Evolutionary conservation across 2,329 filamentous ascomycete species (phyloP).

Genomic region (Scortechinia acanthostroma): DNA sequence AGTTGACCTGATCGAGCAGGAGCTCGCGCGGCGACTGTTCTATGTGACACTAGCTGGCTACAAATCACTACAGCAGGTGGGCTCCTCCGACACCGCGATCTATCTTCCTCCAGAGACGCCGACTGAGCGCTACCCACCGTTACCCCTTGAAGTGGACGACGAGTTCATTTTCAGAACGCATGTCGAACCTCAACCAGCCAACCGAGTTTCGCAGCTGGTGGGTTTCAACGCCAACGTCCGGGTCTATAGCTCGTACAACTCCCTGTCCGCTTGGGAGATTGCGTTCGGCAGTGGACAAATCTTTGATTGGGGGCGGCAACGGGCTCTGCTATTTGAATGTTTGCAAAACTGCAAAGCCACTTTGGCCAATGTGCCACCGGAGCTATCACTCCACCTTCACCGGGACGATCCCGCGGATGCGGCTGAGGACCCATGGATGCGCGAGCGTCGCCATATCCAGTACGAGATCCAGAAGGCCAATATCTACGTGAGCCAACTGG

Average conservation of each 20-base stretch:
- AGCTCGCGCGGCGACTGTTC: conserved; percentile 9
- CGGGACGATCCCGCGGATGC: background rate
- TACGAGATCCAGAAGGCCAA: conserved; percentile 90
- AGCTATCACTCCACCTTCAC: background rate
- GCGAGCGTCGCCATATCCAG: conserved; percentile 48
- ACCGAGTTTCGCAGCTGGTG: background rate
- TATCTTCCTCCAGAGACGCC: background rate
- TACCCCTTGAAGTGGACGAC: background rate
- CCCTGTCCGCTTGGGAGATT: background rate
- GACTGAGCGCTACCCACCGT: background rate
- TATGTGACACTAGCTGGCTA: background rate
- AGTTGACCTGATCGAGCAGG: conserved; percentile 26
- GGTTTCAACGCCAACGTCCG: conserved; percentile 1
- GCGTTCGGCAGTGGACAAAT: conserved; percentile 1
- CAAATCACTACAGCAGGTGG: background rate
- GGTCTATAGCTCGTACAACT: background rate
- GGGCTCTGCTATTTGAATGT: background rate
- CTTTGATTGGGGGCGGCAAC: background rate
- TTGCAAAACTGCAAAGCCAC: background rate
- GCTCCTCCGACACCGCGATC: background rate
- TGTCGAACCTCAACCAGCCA: background rate
- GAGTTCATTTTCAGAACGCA: background rate
- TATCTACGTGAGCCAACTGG: conserved; percentile 74
- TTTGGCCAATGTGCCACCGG: background rate
- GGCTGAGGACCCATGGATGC: background rate